Evolutionary conservation across 352 stramenopile genomes (phyloP).

Genomic region (Phytophthora multivora): DNA sequence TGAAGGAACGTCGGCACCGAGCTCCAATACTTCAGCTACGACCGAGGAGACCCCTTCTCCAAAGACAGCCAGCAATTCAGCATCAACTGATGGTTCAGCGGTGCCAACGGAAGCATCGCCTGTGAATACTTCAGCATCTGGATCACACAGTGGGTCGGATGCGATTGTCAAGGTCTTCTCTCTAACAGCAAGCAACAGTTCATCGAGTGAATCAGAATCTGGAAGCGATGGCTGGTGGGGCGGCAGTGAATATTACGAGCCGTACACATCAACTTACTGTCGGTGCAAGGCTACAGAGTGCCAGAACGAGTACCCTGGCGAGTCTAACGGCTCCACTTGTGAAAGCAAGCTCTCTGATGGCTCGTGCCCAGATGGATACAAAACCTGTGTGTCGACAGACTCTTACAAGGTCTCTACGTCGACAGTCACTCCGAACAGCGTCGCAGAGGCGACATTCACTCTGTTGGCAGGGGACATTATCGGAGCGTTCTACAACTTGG

Average conservation of each 20-base stretch:
- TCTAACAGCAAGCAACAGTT: slow-evolving; percentile 29
- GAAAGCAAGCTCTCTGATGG: slow-evolving; percentile 49
- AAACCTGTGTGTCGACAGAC: slow-evolving; percentile 67
- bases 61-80: slow-evolving; percentile 7
- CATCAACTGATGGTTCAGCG: slow-evolving; percentile 1
- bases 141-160: slow-evolving; percentile 4
- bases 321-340: slow-evolving; percentile 48
- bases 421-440: slow-evolving; percentile 62
- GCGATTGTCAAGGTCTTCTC: slow-evolving; percentile 36
- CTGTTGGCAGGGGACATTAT: slow-evolving; percentile 76
- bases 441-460: slow-evolving; percentile 70
- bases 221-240: slow-evolving; percentile 18
- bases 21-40: slow-evolving; percentile 1
- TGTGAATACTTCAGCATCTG: slow-evolving; percentile 11
- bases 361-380: slow-evolving; percentile 63
- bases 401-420: slow-evolving; percentile 76
- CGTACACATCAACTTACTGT: slow-evolving; percentile 72
- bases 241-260: slow-evolving; percentile 21
- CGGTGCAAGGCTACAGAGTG: slow-evolving; percentile 71
- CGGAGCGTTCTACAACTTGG: slow-evolving; percentile 73
- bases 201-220: slow-evolving; percentile 26
- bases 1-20: slow-evolving; percentile 1
- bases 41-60: slow-evolving; percentile 5
- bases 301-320: slow-evolving; percentile 67
- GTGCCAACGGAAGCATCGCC: slow-evolving; percentile 26